Evolutionary conservation across 2,329 filamentous ascomycete species (phyloP).

Genomic region (Zymoseptoria tritici): DNA sequence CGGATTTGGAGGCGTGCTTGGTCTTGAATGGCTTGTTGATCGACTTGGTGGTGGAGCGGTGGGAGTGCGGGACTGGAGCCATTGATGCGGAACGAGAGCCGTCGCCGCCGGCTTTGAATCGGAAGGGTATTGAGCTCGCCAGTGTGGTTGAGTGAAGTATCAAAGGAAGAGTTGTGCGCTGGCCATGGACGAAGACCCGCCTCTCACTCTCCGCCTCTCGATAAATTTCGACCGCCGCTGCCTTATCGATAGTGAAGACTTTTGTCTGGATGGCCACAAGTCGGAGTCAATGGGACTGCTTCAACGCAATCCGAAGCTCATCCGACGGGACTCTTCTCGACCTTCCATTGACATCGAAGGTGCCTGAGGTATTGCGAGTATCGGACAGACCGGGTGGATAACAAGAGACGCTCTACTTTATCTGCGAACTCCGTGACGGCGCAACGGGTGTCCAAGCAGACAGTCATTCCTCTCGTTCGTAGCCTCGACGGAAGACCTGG

Average conservation of each 20-base stretch:
- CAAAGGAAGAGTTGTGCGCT: background rate
- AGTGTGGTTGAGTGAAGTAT: slow-evolving; percentile 10
- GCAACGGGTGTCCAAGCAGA: background rate
- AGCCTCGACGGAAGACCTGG: no score
- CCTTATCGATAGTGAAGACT: background rate
- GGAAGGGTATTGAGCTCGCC: slow-evolving; percentile 50
- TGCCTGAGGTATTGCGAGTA: no score
- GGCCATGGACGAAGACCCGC: background rate
- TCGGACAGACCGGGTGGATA: background rate
- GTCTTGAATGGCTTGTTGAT: slow-evolving; percentile 89
- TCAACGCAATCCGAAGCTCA: background rate
- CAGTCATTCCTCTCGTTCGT: no score
- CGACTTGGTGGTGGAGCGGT: slow-evolving; percentile 85
- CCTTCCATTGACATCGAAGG: no score
- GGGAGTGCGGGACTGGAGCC: slow-evolving; percentile 73
- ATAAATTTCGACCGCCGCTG: background rate
- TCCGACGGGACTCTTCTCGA: no score
- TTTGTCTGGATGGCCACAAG: background rate
- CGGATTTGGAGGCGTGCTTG: slow-evolving; percentile 78
- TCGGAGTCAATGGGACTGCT: background rate
- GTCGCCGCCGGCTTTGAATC: slow-evolving; percentile 72
- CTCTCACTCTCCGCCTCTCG: background rate
- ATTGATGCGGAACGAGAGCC: slow-evolving; percentile 50
- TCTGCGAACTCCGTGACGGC: background rate
- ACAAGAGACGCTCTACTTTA: background rate